Percentiles rank a stretch among this genome's conserved stretches.
Evolutionary conservation across 148 eudicot genomes (phyloP).

Genomic region (Tetragonia tetragonoides): DNA sequence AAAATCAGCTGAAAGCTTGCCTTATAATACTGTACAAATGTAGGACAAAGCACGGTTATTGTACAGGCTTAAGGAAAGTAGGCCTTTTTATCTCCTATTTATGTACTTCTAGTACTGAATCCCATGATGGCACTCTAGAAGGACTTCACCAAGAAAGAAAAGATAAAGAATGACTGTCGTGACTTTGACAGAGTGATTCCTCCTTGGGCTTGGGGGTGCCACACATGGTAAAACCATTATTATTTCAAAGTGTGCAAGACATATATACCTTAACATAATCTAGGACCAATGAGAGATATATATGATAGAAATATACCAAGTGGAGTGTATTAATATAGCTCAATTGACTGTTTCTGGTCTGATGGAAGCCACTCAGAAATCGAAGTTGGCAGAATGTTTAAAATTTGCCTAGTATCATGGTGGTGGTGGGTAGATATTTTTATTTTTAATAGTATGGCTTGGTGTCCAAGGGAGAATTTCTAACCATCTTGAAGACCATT

Average conservation of each 20-base stretch:
- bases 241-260: no score
- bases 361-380: neutral
- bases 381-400: neutral
- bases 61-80: neutral
- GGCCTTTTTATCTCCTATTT: neutral
- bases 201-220: neutral
- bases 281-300: neutral
- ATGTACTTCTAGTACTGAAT: neutral
- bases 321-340: neutral
- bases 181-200: slow-evolving; percentile 1
- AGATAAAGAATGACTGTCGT: neutral
- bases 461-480: neutral
- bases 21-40: neutral
- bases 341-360: neutral
- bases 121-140: neutral
- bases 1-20: neutral
- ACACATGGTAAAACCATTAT: neutral
- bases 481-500: neutral
- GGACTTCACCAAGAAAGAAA: slow-evolving; percentile 13
- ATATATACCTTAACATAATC: no score
- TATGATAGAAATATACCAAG: neutral
- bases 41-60: neutral
- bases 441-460: neutral
- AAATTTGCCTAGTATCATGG: neutral
- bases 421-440: neutral